These are phyloP conservation scores for Trichoderma gracile DNA, from an alignment of 2,329 filamentous ascomycete genomes.

Conservation along the genomic window DNA sequence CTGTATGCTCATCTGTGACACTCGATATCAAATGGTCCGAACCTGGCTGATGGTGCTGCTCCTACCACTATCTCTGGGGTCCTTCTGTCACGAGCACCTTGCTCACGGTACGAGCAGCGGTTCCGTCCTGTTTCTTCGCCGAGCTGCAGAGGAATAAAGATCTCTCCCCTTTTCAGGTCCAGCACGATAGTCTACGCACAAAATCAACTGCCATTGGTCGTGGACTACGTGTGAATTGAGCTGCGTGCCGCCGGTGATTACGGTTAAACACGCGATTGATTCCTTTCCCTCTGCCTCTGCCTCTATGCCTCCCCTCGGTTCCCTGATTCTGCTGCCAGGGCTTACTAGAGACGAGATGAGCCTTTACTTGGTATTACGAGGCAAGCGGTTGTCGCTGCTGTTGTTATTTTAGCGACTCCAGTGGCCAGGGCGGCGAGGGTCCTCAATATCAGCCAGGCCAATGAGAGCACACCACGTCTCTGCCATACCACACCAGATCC, in stretches of 20 bases:
- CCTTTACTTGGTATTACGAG: too few species aligned
- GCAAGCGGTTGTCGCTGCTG: conserved; percentile 8
- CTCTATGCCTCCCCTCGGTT: conserved; percentile 7
- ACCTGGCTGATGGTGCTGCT: neutral
- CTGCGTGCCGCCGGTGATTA: neutral
- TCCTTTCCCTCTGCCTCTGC: neutral
- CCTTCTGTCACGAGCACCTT: neutral
- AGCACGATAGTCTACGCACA: neutral
- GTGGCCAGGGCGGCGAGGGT: conserved; percentile 26
- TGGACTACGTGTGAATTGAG: neutral
- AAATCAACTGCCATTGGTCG: neutral
- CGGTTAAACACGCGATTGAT: conserved; percentile 3
- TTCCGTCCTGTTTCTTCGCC: neutral
- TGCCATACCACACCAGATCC: conserved; percentile 32
- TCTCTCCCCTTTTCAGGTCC: conserved; percentile 13
- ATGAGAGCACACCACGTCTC: conserved; percentile 42
- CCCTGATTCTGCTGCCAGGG: conserved; percentile 19
- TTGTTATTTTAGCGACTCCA: conserved; percentile 25
- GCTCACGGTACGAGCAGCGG: neutral
- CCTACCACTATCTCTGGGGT: neutral
- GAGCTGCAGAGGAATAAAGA: neutral
- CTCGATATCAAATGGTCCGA: neutral
- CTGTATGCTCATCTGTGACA: conserved; percentile 1
- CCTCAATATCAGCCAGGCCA: conserved; percentile 33
- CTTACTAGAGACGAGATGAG: conserved; percentile 22